Base-by-base conservation (phyloP, 169 alveolate species). In the Plasmodium sp. region DNA sequence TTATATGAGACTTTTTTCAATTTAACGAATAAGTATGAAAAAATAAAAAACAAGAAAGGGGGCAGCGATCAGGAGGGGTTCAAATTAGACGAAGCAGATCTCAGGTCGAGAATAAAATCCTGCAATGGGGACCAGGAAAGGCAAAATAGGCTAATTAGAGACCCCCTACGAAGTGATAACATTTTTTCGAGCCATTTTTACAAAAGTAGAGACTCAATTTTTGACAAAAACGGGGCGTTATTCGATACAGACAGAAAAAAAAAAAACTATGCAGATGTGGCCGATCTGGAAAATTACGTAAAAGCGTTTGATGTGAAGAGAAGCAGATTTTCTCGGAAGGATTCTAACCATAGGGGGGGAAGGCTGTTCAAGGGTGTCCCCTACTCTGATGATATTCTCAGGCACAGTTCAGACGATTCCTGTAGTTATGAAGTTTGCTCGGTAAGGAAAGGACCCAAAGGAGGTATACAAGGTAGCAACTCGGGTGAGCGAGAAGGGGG, bases 21-120 rank as follows among this genome's bases (percentile, higher is more conserved):
- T 84, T 36, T 84, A 67, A 84, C 92, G 77, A 41, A 62, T 6
- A 84, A 84, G 81, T 84, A 41, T 18, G 92, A 36, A 22, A 84
- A 73, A 41, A 36, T 71, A 14, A 39, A 84, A 67, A 84, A 43
- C 9, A 73, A 41, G n/a, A 71, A 84, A 84, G 74, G 14, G 5
- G 27, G 22, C 5, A 54, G 4, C 27, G 5, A 39, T 51, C 10
- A 5, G 18, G 48, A 83, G 39, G 81, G 39, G 22, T 27, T n/a
- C 10, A 33, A 7, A 4, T 16, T 58, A 36, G 82, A 10, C 4
- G 39, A 18, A 18, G 4, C 36, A 16, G 67, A 62, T 3, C 22
- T 22, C 22, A 84, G 83, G 75, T 34, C 51, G 34, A 41, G 71
- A 84, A 80, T 10, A 3, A 80, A 43, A 22, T 39, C 36, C 16